A percentile compares a stretch with the other conserved stretches of the same genome.
Evolutionary conservation across 176 grass and related monocot species (phyloP).

Genomic region (Bothriochloa decipiens): DNA sequence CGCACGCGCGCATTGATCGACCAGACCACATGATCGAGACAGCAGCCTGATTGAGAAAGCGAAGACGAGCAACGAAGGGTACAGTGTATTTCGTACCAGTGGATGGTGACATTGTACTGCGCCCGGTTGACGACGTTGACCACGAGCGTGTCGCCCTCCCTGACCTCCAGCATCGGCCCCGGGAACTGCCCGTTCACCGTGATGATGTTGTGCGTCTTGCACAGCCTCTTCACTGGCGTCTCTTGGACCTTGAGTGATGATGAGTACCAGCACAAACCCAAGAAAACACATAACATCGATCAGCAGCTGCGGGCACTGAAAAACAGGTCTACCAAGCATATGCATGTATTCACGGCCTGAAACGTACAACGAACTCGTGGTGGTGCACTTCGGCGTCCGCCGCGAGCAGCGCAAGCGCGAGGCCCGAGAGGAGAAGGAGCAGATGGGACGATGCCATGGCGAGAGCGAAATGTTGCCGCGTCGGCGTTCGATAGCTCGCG

Average conservation of each 20-base stretch:
- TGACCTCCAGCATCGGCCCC: slow-evolving; percentile 78
- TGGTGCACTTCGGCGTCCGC: slow-evolving; percentile 58
- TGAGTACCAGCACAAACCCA: background rate
- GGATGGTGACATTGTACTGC: slow-evolving; percentile 71
- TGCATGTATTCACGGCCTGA: background rate
- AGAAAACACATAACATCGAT: background rate
- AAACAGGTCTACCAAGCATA: background rate
- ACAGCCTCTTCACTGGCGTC: slow-evolving; percentile 94
- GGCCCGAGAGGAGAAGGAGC: slow-evolving; percentile 29
- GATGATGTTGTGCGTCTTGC: slow-evolving; percentile 70
- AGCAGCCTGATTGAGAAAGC: background rate
- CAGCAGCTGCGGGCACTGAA: background rate
- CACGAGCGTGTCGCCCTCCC: slow-evolving; percentile 78
- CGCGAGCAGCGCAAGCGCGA: slow-evolving; percentile 21
- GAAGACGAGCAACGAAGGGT: background rate
- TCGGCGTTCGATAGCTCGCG: background rate
- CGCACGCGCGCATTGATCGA: background rate
- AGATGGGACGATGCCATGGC: slow-evolving; percentile 38
- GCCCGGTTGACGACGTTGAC: slow-evolving; percentile 69
- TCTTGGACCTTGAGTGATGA: slow-evolving; percentile 60
- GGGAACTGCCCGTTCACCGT: slow-evolving; percentile 85
- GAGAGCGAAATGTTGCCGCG: background rate
- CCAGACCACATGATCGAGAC: background rate
- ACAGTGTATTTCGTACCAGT: slow-evolving; percentile 49
- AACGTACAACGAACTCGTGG: slow-evolving; percentile 79